phyloP scores from a whole-genome alignment of 2,329 filamentous ascomycete species.

The Venturia effusa region DNA sequence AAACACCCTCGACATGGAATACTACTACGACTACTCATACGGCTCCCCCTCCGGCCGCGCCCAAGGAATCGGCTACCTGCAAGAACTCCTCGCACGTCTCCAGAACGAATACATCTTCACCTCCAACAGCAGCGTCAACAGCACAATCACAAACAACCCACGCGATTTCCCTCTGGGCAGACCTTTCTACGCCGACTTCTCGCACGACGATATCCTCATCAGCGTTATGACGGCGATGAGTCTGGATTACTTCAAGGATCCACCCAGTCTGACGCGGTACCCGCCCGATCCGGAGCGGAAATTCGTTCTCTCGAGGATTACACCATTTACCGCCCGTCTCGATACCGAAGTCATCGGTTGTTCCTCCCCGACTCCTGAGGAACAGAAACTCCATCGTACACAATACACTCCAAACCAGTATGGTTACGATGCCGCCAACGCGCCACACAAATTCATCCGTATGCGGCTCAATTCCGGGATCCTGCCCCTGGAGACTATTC shows the following conservation, averaged over 20 bases:
- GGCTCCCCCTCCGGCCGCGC: constrained; percentile 41
- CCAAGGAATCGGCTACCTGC: constrained; percentile 42
- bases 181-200: constrained; percentile 43
- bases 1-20: constrained; percentile 42
- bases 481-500: constrained; percentile 36
- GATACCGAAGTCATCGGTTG: constrained; percentile 47
- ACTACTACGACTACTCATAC: constrained; percentile 35
- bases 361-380: constrained; percentile 26
- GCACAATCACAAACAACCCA: constrained; percentile 35
- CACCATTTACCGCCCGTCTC: constrained; percentile 44
- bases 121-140: constrained; percentile 43
- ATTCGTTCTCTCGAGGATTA: constrained; percentile 40
- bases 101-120: constrained; percentile 34
- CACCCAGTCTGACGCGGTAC: constrained; percentile 32
- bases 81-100: constrained; percentile 41
- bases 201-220: constrained; percentile 43
- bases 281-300: constrained; percentile 34
- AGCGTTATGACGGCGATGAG: constrained; percentile 41
- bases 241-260: constrained; percentile 42
- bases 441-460: constrained; percentile 36
- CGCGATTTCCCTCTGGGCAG: constrained; percentile 36
- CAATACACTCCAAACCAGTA: constrained; percentile 34
- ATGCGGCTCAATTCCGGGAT: constrained; percentile 41
- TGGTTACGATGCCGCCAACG: constrained; percentile 31
- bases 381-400: constrained; percentile 28